Percentiles rank a stretch among this genome's conserved stretches.
Conservation (phyloP, 805 yeast species). For the Myxozyma neglecta region DNA sequence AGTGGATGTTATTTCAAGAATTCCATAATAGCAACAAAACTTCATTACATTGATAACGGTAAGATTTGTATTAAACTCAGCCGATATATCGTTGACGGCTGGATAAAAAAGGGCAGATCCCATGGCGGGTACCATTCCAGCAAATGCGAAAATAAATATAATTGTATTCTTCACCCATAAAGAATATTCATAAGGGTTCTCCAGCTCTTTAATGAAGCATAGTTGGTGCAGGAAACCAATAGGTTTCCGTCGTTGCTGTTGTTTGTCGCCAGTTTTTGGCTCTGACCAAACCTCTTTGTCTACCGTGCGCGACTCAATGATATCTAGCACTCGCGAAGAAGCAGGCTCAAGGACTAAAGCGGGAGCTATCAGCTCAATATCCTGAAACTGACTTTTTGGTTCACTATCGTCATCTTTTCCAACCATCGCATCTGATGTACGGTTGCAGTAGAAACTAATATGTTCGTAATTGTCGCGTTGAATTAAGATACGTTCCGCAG, state of each 20-base stretch:
- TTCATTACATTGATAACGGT: slow-evolving; percentile 58
- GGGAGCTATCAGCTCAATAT: slow-evolving; percentile 5
- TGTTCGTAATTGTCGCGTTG: no score
- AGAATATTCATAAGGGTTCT: slow-evolving; percentile 69
- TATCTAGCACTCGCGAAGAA: slow-evolving; percentile 10
- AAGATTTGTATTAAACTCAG: slow-evolving; percentile 55
- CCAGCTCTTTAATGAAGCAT: slow-evolving; percentile 63
- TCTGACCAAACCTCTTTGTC: not conserved
- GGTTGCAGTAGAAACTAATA: no score
- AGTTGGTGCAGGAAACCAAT: slow-evolving; percentile 35
- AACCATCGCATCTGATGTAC: no score
- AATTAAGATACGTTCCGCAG: no score
- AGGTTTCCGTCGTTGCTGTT: slow-evolving; percentile 8
- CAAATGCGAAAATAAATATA: slow-evolving; percentile 65
- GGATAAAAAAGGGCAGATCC: slow-evolving; percentile 83
- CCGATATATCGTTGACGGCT: slow-evolving; percentile 61
- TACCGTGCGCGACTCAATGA: not conserved
- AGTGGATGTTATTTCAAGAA: not conserved
- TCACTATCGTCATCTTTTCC: not conserved
- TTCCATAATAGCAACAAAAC: not conserved
- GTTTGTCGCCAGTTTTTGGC: not conserved
- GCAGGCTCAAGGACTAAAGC: slow-evolving; percentile 23
- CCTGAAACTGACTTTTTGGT: not conserved
- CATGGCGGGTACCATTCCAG: slow-evolving; percentile 84
- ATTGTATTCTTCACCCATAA: slow-evolving; percentile 50